Base-by-base conservation (phyloP, 2,329 filamentous ascomycete species). In the Pyrenophora graminea region DNA sequence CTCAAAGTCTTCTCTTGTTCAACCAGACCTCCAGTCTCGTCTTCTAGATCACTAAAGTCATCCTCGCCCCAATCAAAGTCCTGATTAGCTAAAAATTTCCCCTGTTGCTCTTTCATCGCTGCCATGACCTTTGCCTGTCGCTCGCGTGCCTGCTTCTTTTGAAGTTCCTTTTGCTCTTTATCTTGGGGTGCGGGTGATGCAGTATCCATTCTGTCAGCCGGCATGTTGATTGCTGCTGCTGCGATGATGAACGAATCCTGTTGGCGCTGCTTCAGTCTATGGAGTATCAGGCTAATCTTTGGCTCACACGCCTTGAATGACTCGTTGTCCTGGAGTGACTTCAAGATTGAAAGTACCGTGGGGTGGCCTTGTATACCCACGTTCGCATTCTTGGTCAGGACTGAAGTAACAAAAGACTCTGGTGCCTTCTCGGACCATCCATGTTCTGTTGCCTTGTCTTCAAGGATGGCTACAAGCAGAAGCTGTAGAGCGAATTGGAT, bases 91-190 rank as follows among this genome's bases (percentile, higher is more conserved):
- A 99, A 78, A 75, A 99, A 99, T 64, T 85, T 94, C 74, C 95
- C 93, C 70, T 97, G 95, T 68, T 99, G 93, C 69, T 96, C 89
- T 71, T 97, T 94, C 75, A 99, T 97, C 68, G 97, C 91, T 1
- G 92, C 94, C 92, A 99, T 97, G 27, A 99, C 91, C 66, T 86
- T 89, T 2, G 92, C 92, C 73, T 97, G 92, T 18, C 94, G 85
- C 63, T 91, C 93, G 34, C 92, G 76, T 0, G 94, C 94, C 45
- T 93, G 90, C 73, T 89, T 89, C 80, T 97, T 99, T 78, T 93
- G 96, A 54, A 85, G 83, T 66, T 93, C 89, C 59, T 88, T 88
- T 52, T 89, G 83, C 66, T 93, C 89, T 59, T 88, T 88, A 52
- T 89, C 87, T 32, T 80, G 84, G 5, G 75, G 65, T 3, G 89